Percentiles rank a stretch among this genome's conserved stretches.
Evolutionary conservation across 495 filamentous ascomycete genomes (phyloP).

Genomic region (Echria macrotheca): DNA sequence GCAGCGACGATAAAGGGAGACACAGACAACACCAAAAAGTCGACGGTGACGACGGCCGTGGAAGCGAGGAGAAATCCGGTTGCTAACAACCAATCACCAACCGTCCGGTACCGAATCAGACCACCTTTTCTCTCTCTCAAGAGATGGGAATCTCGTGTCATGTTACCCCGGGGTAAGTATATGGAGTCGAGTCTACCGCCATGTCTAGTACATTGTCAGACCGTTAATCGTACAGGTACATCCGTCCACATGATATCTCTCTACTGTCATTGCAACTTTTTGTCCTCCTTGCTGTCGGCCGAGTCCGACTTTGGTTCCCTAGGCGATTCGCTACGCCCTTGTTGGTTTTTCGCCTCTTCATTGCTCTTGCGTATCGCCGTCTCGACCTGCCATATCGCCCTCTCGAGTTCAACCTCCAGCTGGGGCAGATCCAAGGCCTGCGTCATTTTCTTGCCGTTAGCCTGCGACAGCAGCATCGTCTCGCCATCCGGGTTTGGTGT

Average conservation of each 20-base stretch:
- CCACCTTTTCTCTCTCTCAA: too few species aligned
- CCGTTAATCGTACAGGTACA: constrained; percentile 15
- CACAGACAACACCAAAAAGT: too few species aligned
- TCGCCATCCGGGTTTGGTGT: constrained; percentile 42
- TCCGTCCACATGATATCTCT: neutral
- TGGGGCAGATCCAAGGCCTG: constrained; percentile 71
- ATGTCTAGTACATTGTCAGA: neutral
- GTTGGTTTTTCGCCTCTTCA: constrained; percentile 20
- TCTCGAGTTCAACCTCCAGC: constrained; percentile 80
- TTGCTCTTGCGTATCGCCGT: constrained; percentile 53
- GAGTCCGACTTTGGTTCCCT: constrained; percentile 9
- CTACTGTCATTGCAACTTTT: constrained; percentile 19
- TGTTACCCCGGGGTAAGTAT: neutral
- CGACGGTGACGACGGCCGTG: too few species aligned
- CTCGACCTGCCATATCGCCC: constrained; percentile 84
- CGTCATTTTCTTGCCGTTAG: constrained; percentile 59
- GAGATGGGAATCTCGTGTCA: too few species aligned
- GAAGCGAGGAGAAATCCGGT: too few species aligned
- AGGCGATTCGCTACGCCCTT: neutral
- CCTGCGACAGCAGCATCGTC: constrained; percentile 53
- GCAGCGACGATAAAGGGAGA: too few species aligned
- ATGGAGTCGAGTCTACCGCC: constrained; percentile 9
- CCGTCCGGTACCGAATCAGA: too few species aligned
- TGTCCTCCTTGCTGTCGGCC: constrained; percentile 14
- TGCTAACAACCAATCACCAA: too few species aligned